These are phyloP conservation scores for Backusella luteola DNA, from an alignment of 192 early-diverging fungal genomes.

Conservation along the genomic window DNA sequence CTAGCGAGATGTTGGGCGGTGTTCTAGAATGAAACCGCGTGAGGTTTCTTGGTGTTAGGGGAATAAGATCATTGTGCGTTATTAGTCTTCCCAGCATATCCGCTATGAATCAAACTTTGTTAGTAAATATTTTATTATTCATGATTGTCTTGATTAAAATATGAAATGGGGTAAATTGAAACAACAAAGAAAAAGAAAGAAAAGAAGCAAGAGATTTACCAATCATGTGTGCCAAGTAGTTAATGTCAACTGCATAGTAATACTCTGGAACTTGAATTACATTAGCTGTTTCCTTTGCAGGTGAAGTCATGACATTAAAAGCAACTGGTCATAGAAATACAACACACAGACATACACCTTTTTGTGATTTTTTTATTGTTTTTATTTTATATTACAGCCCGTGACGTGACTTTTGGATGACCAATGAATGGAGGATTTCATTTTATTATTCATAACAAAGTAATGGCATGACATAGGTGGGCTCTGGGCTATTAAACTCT, in stretches of 20 bases:
- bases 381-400: constrained; percentile 2
- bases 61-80: constrained; percentile 60
- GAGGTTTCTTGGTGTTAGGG: constrained; percentile 59
- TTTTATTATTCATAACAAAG: constrained; percentile 5
- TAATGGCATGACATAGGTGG: constrained; percentile 25
- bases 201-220: constrained; percentile 26
- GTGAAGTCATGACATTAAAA: constrained; percentile 19
- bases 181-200: neutral
- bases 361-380: neutral
- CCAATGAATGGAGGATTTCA: neutral
- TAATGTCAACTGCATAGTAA: constrained; percentile 48
- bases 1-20: constrained; percentile 80
- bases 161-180: neutral
- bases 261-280: constrained; percentile 40
- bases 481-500: constrained; percentile 18
- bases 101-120: constrained; percentile 37
- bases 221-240: constrained; percentile 49
- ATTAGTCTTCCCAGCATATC: constrained; percentile 61
- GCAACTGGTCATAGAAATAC: neutral
- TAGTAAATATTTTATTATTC: neutral
- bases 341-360: neutral
- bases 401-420: neutral
- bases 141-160: neutral
- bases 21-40: constrained; percentile 96
- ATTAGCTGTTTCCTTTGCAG: constrained; percentile 1